phyloP scores from a whole-genome alignment of 1,284 basidiomycete genomes.

The Ganoderma lucidum region DNA sequence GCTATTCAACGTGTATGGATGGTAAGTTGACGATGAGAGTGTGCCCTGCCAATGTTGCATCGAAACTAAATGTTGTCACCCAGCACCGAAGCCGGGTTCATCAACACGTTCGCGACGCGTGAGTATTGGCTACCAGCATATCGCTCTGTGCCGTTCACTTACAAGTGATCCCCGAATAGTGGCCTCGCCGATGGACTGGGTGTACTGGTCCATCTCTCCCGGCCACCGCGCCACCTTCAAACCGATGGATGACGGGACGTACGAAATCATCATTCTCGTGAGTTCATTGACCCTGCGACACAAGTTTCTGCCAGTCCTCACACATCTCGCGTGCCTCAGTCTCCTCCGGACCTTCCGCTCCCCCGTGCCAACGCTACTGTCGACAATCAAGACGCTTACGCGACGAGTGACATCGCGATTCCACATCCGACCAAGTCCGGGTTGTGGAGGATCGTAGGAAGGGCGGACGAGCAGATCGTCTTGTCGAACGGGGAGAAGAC shows the following conservation, averaged over 20 bases:
- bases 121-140: slow-evolving; percentile 1
- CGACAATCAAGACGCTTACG: slow-evolving; percentile 4
- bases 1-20: slow-evolving; percentile 17
- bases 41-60: neutral
- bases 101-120: slow-evolving; percentile 28
- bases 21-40: neutral
- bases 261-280: slow-evolving; percentile 32
- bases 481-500: slow-evolving; percentile 14
- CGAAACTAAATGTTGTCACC: neutral
- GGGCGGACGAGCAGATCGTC: slow-evolving; percentile 14
- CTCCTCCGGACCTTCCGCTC: neutral
- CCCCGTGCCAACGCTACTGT: slow-evolving; percentile 5
- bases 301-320: no score
- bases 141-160: neutral
- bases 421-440: slow-evolving; percentile 14
- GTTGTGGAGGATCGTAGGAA: slow-evolving; percentile 11
- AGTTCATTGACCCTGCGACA: neutral
- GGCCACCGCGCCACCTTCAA: slow-evolving; percentile 15
- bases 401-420: slow-evolving; percentile 10
- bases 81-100: slow-evolving; percentile 33
- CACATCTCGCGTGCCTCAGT: neutral
- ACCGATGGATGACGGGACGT: slow-evolving; percentile 29
- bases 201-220: slow-evolving; percentile 27
- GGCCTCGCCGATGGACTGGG: slow-evolving; percentile 35
- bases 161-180: slow-evolving; percentile 5